phyloP scores from a whole-genome alignment of 2,329 filamentous ascomycete species.

The Tolypocladium album region DNA sequence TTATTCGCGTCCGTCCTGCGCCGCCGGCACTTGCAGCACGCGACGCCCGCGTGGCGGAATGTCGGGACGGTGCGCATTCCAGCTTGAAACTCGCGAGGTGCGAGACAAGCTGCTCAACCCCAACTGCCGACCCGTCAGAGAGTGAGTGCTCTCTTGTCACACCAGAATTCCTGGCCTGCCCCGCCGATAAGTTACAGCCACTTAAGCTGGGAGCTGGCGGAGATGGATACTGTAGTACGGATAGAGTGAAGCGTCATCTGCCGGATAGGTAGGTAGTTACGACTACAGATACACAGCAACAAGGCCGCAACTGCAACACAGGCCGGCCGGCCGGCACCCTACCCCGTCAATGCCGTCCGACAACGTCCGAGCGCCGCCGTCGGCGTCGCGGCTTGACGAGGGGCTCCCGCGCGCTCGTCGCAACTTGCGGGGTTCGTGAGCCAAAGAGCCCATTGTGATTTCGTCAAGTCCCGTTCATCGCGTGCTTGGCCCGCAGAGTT shows the following conservation, averaged over 20 bases:
- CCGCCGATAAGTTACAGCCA: background rate
- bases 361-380: background rate
- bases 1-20: background rate
- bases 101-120: background rate
- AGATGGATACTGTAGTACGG: too few relatives aligned
- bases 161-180: background rate
- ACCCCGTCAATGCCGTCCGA: background rate
- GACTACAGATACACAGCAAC: background rate
- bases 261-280: too few relatives aligned
- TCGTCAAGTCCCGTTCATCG: background rate
- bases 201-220: background rate
- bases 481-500: background rate
- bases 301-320: background rate
- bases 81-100: background rate
- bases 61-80: background rate
- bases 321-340: background rate
- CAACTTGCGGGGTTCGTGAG: background rate
- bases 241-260: too few relatives aligned
- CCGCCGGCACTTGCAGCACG: background rate
- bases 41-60: background rate
- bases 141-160: background rate
- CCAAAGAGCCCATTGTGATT: background rate
- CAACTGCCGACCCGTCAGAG: background rate
- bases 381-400: background rate
- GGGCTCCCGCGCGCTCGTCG: background rate